Percentiles rank a stretch among this genome's conserved stretches.
Evolutionary conservation across 208 protist species (phyloP).

Genomic region (Trypanosoma melophagium): DNA sequence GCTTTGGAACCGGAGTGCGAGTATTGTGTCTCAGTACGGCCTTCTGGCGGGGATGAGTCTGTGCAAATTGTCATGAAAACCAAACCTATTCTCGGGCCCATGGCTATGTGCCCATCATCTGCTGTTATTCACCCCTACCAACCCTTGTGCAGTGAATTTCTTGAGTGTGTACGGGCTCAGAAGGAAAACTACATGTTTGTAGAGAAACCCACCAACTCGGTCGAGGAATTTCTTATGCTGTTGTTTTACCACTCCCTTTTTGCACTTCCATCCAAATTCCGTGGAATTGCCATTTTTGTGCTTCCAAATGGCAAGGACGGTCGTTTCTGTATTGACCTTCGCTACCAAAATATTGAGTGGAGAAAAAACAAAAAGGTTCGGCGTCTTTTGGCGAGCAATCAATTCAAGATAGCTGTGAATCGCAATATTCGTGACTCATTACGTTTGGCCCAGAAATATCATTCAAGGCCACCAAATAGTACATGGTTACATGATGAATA

Average conservation of each 20-base stretch:
- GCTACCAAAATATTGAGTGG: slow-evolving; percentile 42
- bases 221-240: slow-evolving; percentile 19
- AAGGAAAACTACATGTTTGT: slow-evolving; percentile 28
- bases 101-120: neutral
- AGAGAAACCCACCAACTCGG: slow-evolving; percentile 26
- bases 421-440: slow-evolving; percentile 38
- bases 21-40: neutral
- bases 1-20: neutral
- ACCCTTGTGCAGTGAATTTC: slow-evolving; percentile 46
- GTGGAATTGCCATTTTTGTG: neutral
- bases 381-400: slow-evolving; percentile 33
- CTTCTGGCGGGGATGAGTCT: neutral
- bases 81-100: neutral
- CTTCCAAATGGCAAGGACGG: slow-evolving; percentile 12
- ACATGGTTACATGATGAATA: slow-evolving; percentile 47
- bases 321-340: slow-evolving; percentile 39
- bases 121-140: slow-evolving; percentile 16
- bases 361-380: slow-evolving; percentile 48
- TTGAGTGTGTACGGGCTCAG: slow-evolving; percentile 44
- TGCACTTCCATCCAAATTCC: slow-evolving; percentile 27
- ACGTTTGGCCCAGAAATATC: slow-evolving; percentile 43
- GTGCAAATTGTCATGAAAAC: neutral
- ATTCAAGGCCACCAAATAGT: slow-evolving; percentile 8
- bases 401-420: slow-evolving; percentile 49
- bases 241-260: slow-evolving; percentile 75